phyloP scores from a whole-genome alignment of 2,329 filamentous ascomycete genomes.

The Davidsoniella australis region DNA sequence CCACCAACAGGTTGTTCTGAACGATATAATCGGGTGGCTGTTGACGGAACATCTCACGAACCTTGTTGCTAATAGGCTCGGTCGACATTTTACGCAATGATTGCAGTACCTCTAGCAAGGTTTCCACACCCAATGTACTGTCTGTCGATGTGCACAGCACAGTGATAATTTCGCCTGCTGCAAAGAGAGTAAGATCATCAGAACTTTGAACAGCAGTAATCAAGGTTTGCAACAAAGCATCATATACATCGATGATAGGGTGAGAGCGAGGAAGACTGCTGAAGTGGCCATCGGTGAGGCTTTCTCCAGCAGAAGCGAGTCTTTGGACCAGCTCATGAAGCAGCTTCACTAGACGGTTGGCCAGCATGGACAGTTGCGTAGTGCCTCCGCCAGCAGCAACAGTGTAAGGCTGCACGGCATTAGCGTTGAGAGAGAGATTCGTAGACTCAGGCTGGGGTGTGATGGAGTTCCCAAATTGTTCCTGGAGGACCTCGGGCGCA shows the following conservation, averaged over 20 bases:
- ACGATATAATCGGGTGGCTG: constrained; percentile 39
- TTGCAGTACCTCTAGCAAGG: constrained; percentile 43
- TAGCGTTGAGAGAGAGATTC: constrained; percentile 33
- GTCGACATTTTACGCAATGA: constrained; percentile 42
- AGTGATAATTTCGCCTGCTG: constrained; percentile 41
- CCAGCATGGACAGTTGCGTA: constrained; percentile 31
- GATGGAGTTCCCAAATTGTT: constrained; percentile 39
- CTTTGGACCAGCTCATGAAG: constrained; percentile 36
- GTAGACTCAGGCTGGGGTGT: constrained; percentile 44
- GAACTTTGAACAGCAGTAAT: constrained; percentile 46
- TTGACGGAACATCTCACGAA: constrained; percentile 38
- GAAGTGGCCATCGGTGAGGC: constrained; percentile 42
- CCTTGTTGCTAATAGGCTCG: constrained; percentile 34
- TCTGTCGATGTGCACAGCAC: constrained; percentile 38
- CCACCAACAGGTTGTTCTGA: constrained; percentile 38
- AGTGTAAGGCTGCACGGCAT: constrained; percentile 22
- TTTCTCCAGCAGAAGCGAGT: constrained; percentile 24
- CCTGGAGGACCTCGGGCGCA: constrained; percentile 46
- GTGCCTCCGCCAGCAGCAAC: neutral
- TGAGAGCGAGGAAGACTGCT: constrained; percentile 40
- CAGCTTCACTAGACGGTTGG: constrained; percentile 40
- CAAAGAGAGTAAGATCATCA: constrained; percentile 41
- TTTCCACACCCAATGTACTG: constrained; percentile 41
- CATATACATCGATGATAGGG: constrained; percentile 42
- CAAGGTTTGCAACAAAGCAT: constrained; percentile 42